Base-by-base conservation (phyloP, 805 yeast species). In the Ogataea sp. region DNA sequence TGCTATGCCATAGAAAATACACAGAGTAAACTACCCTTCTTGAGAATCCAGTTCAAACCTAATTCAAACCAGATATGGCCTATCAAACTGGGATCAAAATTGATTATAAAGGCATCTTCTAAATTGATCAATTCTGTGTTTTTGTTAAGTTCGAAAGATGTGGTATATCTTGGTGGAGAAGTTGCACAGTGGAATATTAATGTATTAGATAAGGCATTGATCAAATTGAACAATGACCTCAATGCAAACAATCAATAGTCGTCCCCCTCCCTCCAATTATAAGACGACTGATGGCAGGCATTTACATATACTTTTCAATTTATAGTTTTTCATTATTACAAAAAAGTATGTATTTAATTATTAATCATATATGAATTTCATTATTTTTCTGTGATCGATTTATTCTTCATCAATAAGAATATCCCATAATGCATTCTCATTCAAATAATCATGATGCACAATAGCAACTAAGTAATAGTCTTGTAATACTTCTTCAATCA, bases 361-460 rank as follows among this genome's bases (percentile, higher is more conserved):
- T 17, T 20, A 15, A 18, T 10, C 6, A 14, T 14, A 23, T 18
- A 21, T 24, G 27, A 26, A 33, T 13, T 31, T 20, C 14, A 17
- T 32, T 32, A 9, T 23, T 10, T 14, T 18, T 30, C 6, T 30
- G 6, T n/a, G 10, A n/a, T 23, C 6, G n/a, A 18, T 8, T 35
- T 17, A 34, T 21, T 43, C 43, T 27, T 44, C 46, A 20, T 55
- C 59, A 38, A 73, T 56, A 36, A 84, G 58, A 37, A 75, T 49
- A 18, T 78, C 80, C 97, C 97, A 88, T 37, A 88, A 68, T 1
- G 80, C 94, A 42, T 70, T 65, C 50, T 80, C 86, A 39, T 80
- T 72, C 36, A 75, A 74, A 61, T 71, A 87, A 53, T 89, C 90
- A 55, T 89, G 96, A 56, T 85, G 87, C 24, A 90, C 80, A 45